Evolutionary conservation across 1,284 basidiomycete species (phyloP).

Genomic region (Malassezia dermatis): DNA sequence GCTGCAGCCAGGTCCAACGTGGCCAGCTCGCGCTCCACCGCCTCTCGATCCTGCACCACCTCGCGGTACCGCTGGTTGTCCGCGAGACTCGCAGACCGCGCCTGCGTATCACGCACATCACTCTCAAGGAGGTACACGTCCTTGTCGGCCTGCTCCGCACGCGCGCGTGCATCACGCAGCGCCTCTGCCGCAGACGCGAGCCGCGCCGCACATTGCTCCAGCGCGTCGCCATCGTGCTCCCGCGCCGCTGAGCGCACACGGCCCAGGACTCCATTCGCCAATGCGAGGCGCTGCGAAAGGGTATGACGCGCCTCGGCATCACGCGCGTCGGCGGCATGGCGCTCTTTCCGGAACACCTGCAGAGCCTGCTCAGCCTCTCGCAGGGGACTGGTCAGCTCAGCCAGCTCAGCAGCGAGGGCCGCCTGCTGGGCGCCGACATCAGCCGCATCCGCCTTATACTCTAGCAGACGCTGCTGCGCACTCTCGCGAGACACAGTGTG

Average conservation of each 20-base stretch:
- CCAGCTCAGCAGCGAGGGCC: neutral
- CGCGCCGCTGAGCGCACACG: neutral
- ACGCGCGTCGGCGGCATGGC: neutral
- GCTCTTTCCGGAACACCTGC: slow-evolving; percentile 54
- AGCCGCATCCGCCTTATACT: slow-evolving; percentile 68
- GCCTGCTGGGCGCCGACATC: slow-evolving; percentile 27
- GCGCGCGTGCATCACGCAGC: slow-evolving; percentile 21
- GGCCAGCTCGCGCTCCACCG: slow-evolving; percentile 64
- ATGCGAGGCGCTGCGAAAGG: neutral
- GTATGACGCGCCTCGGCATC: neutral
- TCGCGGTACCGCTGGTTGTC: slow-evolving; percentile 74
- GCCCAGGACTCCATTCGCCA: neutral
- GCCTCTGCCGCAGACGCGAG: slow-evolving; percentile 36
- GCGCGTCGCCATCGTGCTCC: slow-evolving; percentile 52
- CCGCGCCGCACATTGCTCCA: slow-evolving; percentile 35
- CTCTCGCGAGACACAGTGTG: neutral
- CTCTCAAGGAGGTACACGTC: slow-evolving; percentile 38
- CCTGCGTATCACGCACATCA: slow-evolving; percentile 47
- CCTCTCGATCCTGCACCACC: slow-evolving; percentile 59
- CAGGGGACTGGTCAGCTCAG: neutral
- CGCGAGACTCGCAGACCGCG: slow-evolving; percentile 57
- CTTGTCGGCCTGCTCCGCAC: slow-evolving; percentile 23
- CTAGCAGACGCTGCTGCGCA: slow-evolving; percentile 15
- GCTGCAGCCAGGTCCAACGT: slow-evolving; percentile 31
- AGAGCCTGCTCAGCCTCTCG: slow-evolving; percentile 50